Base-by-base conservation (phyloP, 768 basidiomycete species). In the Lactarius trivialis region DNA sequence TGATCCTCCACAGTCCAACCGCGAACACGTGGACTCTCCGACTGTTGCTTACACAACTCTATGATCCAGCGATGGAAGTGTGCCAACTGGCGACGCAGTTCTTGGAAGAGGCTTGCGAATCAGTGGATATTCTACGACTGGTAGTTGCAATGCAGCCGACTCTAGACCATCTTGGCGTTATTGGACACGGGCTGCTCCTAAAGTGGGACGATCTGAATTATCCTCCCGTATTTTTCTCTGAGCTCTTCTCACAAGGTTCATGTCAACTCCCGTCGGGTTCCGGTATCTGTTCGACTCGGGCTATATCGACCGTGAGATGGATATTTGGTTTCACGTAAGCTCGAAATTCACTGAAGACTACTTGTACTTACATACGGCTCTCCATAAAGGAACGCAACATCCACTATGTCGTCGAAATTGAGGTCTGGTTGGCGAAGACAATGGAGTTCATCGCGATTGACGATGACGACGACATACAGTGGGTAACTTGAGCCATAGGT, bases 91-190 rank as follows among this genome's bases (percentile, higher is more conserved):
- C 97, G 7, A 91, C 97, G 19, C 85, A 85, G 62, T 90, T 88
- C 70, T 80, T 99, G 7, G 89, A 97, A 71, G 91, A 91, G 68
- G 92, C 88, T 1, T 98, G 96, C 68, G 88, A 94, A 69, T 81
- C 85, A 12, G 83, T 86, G 67, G 89, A 91, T 43, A 83, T 89
- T 24, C 78, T 99, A 30, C 88, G 95, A 70, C 78, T 91, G 56
- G 92, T 98, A 3, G 95, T 99, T 3, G 88, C 91, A 70, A 89
- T 98, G 85, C 88, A 93, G 65, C 97, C 97, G 0, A 92, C 88
- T 14, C 82, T 98, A 76, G 95, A 98, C 69, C 94, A 98, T 74
- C 79, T 99, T 3, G 97, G 95, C 2, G 93, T 94, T 53, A 83
- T 94, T 43, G 96, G 95, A 0, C 90, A 95, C 71, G 85, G 89